These are phyloP conservation scores for Aspergillus homomorphus DNA, from an alignment of 495 filamentous ascomycete genomes.

Conservation along the genomic window DNA sequence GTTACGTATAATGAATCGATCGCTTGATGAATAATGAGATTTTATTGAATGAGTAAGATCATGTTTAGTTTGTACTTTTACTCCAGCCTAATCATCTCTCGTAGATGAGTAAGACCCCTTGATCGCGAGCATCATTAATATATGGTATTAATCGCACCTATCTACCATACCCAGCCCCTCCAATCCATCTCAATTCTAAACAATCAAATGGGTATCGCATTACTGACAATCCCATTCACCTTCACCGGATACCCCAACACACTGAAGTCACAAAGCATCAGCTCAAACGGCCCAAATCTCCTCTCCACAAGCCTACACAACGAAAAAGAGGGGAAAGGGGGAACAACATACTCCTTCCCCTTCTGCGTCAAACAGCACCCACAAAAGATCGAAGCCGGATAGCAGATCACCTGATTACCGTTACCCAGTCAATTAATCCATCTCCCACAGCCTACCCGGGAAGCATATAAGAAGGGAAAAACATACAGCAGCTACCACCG, in stretches of 20 bases:
- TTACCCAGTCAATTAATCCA: too few species aligned
- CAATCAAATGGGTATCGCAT: constrained; percentile 47
- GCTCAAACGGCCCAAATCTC: not conserved
- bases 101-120: not conserved
- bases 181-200: not conserved
- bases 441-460: too few species aligned
- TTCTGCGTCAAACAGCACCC: constrained; percentile 56
- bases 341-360: constrained; percentile 50
- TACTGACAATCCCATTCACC: constrained; percentile 49
- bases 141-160: too few species aligned
- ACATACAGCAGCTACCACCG: constrained; percentile 53
- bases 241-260: constrained; percentile 55
- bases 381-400: constrained; percentile 57
- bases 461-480: constrained; percentile 3
- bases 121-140: not conserved
- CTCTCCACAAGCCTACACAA: not conserved
- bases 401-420: constrained; percentile 49
- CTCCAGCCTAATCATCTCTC: not conserved
- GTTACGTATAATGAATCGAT: constrained; percentile 11
- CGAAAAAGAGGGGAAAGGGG: not conserved
- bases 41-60: too few species aligned
- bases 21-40: constrained; percentile 9
- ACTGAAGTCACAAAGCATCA: constrained; percentile 29
- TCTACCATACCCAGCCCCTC: not conserved
- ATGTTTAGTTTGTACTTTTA: not conserved